phyloP scores from a whole-genome alignment of 2,329 filamentous ascomycete genomes.

The Neodidymelliopsis sp. region DNA sequence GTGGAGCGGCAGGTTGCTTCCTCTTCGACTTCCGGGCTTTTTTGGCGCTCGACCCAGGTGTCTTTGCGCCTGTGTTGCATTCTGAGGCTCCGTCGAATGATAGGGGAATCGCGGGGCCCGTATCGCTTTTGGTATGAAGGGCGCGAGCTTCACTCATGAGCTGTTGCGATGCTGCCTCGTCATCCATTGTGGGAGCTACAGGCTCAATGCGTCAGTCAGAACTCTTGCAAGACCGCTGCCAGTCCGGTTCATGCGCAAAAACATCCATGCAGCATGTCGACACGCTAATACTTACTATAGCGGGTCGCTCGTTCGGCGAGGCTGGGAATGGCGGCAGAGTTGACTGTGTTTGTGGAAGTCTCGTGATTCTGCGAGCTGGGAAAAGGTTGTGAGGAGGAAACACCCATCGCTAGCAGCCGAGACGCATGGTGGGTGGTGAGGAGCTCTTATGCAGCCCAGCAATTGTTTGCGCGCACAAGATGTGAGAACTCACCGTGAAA shows the following conservation, averaged over 20 bases:
- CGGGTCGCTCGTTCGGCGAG: conserved; percentile 14
- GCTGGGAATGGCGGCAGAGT: conserved; percentile 13
- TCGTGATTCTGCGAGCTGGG: conserved; percentile 7
- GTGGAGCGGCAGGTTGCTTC: not conserved
- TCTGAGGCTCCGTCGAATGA: conserved; percentile 1
- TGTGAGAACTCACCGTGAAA: conserved; percentile 8
- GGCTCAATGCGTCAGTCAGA: conserved; percentile 18
- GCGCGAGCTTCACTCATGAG: conserved; percentile 27
- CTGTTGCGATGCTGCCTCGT: conserved; percentile 30
- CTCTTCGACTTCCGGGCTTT: conserved; percentile 2
- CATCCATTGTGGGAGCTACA: conserved; percentile 29
- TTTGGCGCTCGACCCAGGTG: not conserved
- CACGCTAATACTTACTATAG: conserved; percentile 25
- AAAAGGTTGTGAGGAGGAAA: conserved; percentile 27
- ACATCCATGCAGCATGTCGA: not conserved
- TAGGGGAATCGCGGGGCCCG: conserved; percentile 8
- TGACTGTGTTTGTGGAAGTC: not conserved
- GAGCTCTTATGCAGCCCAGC: not conserved
- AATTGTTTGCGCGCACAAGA: not conserved
- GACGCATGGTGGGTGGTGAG: conserved; percentile 1
- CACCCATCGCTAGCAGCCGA: conserved; percentile 20
- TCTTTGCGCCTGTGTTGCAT: not conserved
- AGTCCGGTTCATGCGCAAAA: not conserved
- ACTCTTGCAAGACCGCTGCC: not conserved
- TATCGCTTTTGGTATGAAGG: not conserved